phyloP scores from a whole-genome alignment of 2,329 filamentous ascomycete species.

The Pseudocercospora vitis region DNA sequence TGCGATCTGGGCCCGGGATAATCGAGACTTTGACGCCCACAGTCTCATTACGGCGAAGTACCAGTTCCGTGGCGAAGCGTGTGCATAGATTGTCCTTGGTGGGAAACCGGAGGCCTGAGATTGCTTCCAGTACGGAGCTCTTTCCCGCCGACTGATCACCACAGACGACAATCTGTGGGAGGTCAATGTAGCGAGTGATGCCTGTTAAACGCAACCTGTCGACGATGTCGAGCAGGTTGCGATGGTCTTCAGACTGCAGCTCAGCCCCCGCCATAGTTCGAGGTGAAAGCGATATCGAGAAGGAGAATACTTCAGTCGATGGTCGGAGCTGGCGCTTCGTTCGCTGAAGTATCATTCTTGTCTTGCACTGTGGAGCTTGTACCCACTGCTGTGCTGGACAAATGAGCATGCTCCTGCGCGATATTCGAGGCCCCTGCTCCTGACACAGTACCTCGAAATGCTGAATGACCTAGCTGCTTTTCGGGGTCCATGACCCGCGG shows the following conservation, averaged over 20 bases:
- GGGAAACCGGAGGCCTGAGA: background rate
- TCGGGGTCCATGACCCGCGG: too few species aligned
- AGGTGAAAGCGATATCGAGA: too few species aligned
- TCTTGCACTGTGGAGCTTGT: too few species aligned
- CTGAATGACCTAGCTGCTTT: too few species aligned
- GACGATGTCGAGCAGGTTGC: background rate
- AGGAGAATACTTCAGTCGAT: too few species aligned
- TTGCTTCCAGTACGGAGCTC: background rate
- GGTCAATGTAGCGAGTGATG: background rate
- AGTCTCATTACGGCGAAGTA: background rate
- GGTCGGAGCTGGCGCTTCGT: too few species aligned
- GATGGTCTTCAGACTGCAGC: background rate
- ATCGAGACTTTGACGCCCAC: background rate
- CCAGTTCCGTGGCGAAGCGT: background rate
- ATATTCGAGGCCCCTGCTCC: too few species aligned
- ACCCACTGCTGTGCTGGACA: too few species aligned
- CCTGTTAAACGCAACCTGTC: background rate
- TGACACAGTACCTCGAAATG: too few species aligned
- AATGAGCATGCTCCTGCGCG: too few species aligned
- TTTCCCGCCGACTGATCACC: background rate
- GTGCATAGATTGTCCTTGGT: background rate
- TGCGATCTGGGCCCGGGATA: background rate
- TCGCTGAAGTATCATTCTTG: too few species aligned
- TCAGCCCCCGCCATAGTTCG: background rate
- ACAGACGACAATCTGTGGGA: background rate